A percentile compares a stretch with the other conserved stretches of the same genome.
Conservation (phyloP, 2,329 filamentous ascomycete genomes). For the Metarhizium robertsii region DNA sequence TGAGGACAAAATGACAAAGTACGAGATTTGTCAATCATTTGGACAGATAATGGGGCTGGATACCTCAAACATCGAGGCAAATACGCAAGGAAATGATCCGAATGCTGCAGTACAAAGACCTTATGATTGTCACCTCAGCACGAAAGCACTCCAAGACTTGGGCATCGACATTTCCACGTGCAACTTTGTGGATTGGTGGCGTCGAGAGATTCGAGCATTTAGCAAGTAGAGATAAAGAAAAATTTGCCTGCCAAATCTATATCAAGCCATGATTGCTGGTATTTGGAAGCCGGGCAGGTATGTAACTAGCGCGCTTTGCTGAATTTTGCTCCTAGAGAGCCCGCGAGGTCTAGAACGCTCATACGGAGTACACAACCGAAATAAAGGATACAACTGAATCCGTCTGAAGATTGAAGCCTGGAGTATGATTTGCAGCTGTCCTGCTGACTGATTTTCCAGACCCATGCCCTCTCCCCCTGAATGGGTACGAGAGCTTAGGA, state of each 20-base stretch:
- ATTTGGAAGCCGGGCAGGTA: background rate
- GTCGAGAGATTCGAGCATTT: constrained; percentile 50
- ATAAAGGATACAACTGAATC: no score
- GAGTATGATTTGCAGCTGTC: no score
- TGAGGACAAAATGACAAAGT: constrained; percentile 81
- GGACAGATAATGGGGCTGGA: constrained; percentile 71
- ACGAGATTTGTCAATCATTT: constrained; percentile 73
- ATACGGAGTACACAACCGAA: no score
- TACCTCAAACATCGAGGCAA: constrained; percentile 56
- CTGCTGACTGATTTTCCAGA: no score
- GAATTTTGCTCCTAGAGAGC: no score
- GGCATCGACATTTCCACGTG: constrained; percentile 66
- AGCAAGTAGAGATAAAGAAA: constrained; percentile 31
- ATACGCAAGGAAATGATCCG: constrained; percentile 63
- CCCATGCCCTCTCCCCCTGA: no score
- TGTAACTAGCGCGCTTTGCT: background rate
- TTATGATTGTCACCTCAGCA: constrained; percentile 83
- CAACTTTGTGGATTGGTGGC: constrained; percentile 78
- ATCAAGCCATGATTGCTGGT: background rate
- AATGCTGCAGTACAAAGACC: constrained; percentile 66
- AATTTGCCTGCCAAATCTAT: background rate
- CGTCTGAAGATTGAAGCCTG: no score
- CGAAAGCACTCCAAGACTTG: constrained; percentile 59
- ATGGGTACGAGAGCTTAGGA: no score
- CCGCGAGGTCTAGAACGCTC: no score